phyloP scores from a whole-genome alignment of 192 early-diverging fungal genomes.

The Lobulomyces angularis region DNA sequence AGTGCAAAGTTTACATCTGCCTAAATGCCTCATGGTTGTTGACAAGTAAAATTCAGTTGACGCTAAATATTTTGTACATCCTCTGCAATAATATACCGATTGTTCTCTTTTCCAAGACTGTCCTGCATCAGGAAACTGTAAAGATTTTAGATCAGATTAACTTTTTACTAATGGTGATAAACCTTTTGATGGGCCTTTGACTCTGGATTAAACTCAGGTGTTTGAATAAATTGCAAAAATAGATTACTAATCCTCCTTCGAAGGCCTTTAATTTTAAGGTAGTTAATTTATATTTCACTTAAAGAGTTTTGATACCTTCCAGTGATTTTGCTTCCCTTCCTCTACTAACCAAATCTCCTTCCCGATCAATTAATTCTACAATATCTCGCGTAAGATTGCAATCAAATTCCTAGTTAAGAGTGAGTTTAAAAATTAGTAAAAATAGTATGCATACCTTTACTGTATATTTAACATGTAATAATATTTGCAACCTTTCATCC shows the following conservation, averaged over 20 bases:
- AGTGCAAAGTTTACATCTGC: constrained; percentile 39
- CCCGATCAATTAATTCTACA: constrained; percentile 45
- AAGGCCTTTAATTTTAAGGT: constrained; percentile 18
- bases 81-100: constrained; percentile 45
- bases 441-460: constrained; percentile 31
- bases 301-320: constrained; percentile 24
- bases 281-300: constrained; percentile 4
- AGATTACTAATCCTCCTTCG: constrained; percentile 36
- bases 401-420: constrained; percentile 38
- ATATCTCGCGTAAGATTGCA: constrained; percentile 44
- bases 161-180: background rate
- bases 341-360: constrained; percentile 43
- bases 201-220: constrained; percentile 51
- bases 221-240: constrained; percentile 47
- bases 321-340: constrained; percentile 33
- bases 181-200: constrained; percentile 33
- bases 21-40: constrained; percentile 37
- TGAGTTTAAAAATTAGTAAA: constrained; percentile 2
- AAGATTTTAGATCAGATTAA: constrained; percentile 1
- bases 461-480: constrained; percentile 51
- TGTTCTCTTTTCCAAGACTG: constrained; percentile 39
- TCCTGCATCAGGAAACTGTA: constrained; percentile 31
- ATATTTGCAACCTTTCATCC: constrained; percentile 43
- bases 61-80: constrained; percentile 42
- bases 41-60: constrained; percentile 50